Conservation (phyloP, 805 yeast species). For the Ogataea pini region DNA sequence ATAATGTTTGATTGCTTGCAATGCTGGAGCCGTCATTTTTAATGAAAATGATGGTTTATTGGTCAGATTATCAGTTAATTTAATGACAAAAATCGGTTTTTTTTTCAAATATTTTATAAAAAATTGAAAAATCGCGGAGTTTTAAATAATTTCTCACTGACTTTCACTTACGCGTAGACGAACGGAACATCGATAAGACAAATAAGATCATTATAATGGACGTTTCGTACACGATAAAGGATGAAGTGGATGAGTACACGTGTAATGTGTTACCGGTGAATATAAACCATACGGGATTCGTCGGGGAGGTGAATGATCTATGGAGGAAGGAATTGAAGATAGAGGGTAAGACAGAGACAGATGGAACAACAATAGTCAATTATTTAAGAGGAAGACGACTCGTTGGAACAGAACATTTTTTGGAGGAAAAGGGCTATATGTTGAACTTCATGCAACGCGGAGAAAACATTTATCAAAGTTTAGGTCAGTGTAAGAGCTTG, state of each 20-base stretch:
- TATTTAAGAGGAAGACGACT: slow-evolving; percentile 27
- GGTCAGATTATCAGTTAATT: too few relatives aligned
- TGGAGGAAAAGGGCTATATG: neutral
- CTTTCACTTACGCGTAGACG: too few relatives aligned
- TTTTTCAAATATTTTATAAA: neutral
- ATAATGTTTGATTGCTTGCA: slow-evolving; percentile 15
- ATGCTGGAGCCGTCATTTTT: slow-evolving; percentile 1
- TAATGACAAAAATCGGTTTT: neutral
- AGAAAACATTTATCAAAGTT: slow-evolving; percentile 9
- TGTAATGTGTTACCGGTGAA: too few relatives aligned
- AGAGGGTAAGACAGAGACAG: too few relatives aligned
- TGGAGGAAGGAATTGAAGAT: slow-evolving; percentile 15
- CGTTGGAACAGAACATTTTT: slow-evolving; percentile 17
- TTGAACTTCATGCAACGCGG: slow-evolving; percentile 10
- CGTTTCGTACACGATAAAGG: too few relatives aligned
- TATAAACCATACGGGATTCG: too few relatives aligned
- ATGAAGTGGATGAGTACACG: too few relatives aligned
- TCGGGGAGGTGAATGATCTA: slow-evolving; percentile 5
- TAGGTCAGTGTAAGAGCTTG: slow-evolving; percentile 14
- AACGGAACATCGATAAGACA: too few relatives aligned
- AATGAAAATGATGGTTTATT: neutral
- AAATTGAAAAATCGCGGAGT: slow-evolving; percentile 1
- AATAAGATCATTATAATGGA: too few relatives aligned
- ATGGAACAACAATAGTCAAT: slow-evolving; percentile 9
- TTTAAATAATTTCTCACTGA: too few relatives aligned